Percentiles rank a stretch among this genome's conserved stretches.
Evolutionary conservation across 2,329 filamentous ascomycete genomes (phyloP).

Genomic region (Penicillium concentricum): DNA sequence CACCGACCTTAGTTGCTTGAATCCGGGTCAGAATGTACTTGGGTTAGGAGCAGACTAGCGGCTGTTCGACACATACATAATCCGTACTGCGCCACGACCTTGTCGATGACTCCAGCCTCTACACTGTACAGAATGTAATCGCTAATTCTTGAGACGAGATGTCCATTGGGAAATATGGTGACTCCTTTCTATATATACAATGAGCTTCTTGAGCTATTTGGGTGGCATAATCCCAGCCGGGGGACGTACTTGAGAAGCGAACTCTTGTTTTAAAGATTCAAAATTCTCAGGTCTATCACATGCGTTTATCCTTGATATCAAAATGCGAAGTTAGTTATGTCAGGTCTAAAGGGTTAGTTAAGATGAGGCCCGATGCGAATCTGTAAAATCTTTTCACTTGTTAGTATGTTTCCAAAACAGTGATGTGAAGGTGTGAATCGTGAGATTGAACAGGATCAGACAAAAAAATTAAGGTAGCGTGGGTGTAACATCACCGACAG

Average conservation of each 20-base stretch:
- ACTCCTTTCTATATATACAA: constrained; percentile 70
- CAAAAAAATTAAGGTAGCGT: constrained; percentile 92
- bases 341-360: not conserved
- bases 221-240: constrained; percentile 36
- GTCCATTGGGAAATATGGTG: constrained; percentile 88
- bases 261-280: constrained; percentile 76
- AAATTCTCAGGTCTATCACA: constrained; percentile 92
- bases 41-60: constrained; percentile 1
- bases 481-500: constrained; percentile 98
- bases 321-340: constrained; percentile 27
- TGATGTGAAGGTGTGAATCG: constrained; percentile 11
- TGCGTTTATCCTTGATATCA: constrained; percentile 73
- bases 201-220: constrained; percentile 32
- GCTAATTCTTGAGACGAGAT: constrained; percentile 91
- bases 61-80: constrained; percentile 67
- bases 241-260: constrained; percentile 76
- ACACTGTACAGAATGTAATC: constrained; percentile 99
- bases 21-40: constrained; percentile 25
- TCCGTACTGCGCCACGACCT: constrained; percentile 82
- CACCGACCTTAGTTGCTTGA: constrained; percentile 86
- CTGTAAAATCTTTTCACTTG: constrained; percentile 22
- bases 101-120: constrained; percentile 86
- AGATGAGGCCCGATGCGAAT: constrained; percentile 2
- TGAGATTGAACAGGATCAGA: constrained; percentile 62
- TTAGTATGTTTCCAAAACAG: constrained; percentile 19